Evolutionary conservation across 192 early-diverging fungal genomes (phyloP), one percentile per base, ranked within the genome.

Genomic region (Backusella mclennaniae): DNA sequence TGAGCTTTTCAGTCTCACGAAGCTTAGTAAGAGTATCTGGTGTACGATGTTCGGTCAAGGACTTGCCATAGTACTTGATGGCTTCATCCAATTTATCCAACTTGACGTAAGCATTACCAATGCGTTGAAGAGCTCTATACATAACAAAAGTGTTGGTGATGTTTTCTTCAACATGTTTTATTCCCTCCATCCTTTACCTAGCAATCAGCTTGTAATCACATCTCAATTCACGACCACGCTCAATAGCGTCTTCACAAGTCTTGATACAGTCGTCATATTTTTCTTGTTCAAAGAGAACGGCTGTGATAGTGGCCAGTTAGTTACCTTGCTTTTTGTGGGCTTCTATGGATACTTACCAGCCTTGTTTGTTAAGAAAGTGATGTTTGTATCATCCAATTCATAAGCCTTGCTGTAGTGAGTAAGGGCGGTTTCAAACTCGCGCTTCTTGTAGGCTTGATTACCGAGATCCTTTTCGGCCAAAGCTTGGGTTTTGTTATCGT

Each of bases 201-300:
- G 95, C 95, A 82, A 99, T 94, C 73, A 97, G 82, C 88, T 96
- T 99, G 87, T 93, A 99, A 73, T 98, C 98, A 44, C 91, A 94
- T 33, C 94, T 93, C 53, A 93, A 73, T 80, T 97, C 95, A 75
- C 97, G 92, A 42, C 97, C 97, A 74, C 86, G 87, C 15, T 98
- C 97, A 73, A 98, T 89, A 19, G 98, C 98, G 69, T 96, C 81
- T 77, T 98, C 90, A 79, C 95, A 97, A 9, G 89, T 87, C 84
- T 96, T 92, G 84, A 99, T 98, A 82, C 93, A 94, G 42, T 95
- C 96, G n/a, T 96, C 90, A 79, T 88, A 97, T 35, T 93, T 91
- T 75, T 91, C 95, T 88, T 96, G 92, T 86, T 98, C 98, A 87
- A 95, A 99, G 76, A 93, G 88, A 19, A 97, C 96, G 71, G 98